These are phyloP conservation scores for Boechera stricta DNA, from an alignment of 345 rosid species.

Conservation along the genomic window DNA sequence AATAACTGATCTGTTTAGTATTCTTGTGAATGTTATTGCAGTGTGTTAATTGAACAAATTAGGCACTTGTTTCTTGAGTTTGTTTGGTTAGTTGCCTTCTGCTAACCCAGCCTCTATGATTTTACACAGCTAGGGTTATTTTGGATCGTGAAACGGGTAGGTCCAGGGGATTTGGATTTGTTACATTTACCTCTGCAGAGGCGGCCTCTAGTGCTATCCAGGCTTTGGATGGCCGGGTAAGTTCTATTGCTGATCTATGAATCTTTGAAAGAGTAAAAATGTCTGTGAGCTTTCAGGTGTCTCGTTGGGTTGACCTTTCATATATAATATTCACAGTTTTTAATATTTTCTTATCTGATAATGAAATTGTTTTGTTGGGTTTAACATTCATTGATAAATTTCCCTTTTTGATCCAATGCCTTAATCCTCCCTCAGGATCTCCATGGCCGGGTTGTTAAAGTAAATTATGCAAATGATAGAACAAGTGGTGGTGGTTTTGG, in stretches of 20 bases:
- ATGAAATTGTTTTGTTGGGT: background rate
- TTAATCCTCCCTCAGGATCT: slow-evolving; percentile 60
- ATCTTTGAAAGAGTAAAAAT: background rate
- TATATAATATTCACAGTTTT: background rate
- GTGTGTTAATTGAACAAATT: slow-evolving; percentile 8
- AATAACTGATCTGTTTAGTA: slow-evolving; percentile 5
- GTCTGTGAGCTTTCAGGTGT: slow-evolving; percentile 7
- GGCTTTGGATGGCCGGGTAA: slow-evolving; percentile 96
- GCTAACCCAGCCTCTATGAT: slow-evolving; percentile 20
- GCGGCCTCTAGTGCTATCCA: slow-evolving; percentile 92
- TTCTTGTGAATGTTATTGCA: slow-evolving; percentile 9
- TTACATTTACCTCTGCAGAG: slow-evolving; percentile 67
- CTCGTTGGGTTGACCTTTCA: background rate
- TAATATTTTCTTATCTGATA: slow-evolving; percentile 1
- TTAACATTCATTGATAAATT: background rate
- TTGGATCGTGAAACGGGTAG: slow-evolving; percentile 91
- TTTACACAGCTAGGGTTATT: slow-evolving; percentile 73
- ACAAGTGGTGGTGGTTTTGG: slow-evolving; percentile 52
- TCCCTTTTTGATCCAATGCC: background rate
- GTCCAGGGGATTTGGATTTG: slow-evolving; percentile 93
- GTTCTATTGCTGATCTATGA: slow-evolving; percentile 6
- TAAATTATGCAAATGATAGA: slow-evolving; percentile 80
- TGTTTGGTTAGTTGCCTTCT: slow-evolving; percentile 11
- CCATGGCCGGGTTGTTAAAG: slow-evolving; percentile 77
- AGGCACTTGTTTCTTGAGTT: slow-evolving; percentile 19